Evolutionary conservation across 805 yeast genomes (phyloP), one percentile per base, ranked within the genome.

Genomic region (Ogataea neopini): DNA sequence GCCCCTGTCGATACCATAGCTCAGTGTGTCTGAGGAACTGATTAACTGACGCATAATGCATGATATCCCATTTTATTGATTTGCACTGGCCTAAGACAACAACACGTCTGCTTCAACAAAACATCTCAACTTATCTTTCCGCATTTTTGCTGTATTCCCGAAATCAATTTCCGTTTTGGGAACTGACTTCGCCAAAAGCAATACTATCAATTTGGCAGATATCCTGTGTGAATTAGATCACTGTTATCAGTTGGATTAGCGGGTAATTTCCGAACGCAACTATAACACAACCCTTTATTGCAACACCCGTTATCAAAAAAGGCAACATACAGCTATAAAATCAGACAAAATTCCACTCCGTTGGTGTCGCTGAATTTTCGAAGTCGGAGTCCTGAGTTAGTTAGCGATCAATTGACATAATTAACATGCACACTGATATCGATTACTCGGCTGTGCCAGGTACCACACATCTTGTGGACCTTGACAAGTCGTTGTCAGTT

Each of bases 361-460:
- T n/a, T n/a, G n/a, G n/a, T n/a, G 10, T 25, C 28, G 28, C 28
- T 25, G 28, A 25, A n/a, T n/a, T n/a, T n/a, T n/a, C n/a, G n/a
- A n/a, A n/a, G n/a, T n/a, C n/a, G n/a, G n/a, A n/a, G n/a, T n/a
- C n/a, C n/a, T n/a, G n/a, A n/a, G n/a, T n/a, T n/a, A n/a, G n/a
- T n/a, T n/a, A n/a, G n/a, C n/a, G n/a, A n/a, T n/a, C n/a, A n/a
- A n/a, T n/a, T n/a, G n/a, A n/a, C n/a, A 15, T n/a, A 4, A 4
- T 5, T 13, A 29, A 20, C 3, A 41, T 46, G 49, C 46, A 41
- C 33, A 36, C 29, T 17, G 49, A 42, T 23, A 46, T 47, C 17
- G 50, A 47, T 23, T 43, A 43, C 44, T 43, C 47, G n/a, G 50
- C 44, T 11, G 44, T 50, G 42, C 55, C 55, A 2, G 55, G 55